Conservation (phyloP, 1,284 basidiomycete species). For the Kwoniella shivajii region DNA sequence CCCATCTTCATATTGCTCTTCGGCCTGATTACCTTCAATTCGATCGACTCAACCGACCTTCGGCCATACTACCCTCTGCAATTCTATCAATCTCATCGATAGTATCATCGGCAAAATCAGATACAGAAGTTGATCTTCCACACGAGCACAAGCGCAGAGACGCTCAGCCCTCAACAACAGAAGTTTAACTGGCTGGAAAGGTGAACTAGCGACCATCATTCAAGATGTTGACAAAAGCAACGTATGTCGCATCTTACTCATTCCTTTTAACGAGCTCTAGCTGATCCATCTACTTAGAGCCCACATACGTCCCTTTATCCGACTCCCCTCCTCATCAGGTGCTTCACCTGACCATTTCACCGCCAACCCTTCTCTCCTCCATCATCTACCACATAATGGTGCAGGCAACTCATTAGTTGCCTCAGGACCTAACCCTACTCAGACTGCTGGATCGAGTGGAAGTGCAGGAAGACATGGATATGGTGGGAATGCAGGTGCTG, state of each 20-base stretch:
- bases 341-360: conserved; percentile 51
- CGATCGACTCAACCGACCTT: no score
- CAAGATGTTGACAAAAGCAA: conserved; percentile 50
- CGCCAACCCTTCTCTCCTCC: conserved; percentile 52
- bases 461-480: conserved; percentile 44
- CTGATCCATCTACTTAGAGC: conserved; percentile 28
- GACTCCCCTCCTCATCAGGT: conserved; percentile 32
- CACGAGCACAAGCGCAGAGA: no score
- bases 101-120: no score
- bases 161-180: not conserved
- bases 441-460: conserved; percentile 34
- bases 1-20: no score
- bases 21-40: no score
- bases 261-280: not conserved
- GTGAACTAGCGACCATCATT: not conserved
- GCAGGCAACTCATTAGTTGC: conserved; percentile 25
- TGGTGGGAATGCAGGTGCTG: conserved; percentile 37
- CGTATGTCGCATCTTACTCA: conserved; percentile 35
- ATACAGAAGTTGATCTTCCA: no score
- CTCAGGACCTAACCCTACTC: conserved; percentile 27
- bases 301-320: conserved; percentile 52
- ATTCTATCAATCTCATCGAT: no score
- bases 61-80: no score
- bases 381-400: conserved; percentile 44
- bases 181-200: not conserved